Evolutionary conservation across 495 filamentous ascomycete genomes (phyloP), one percentile per base, ranked within the genome.

Genomic region (Durotheca rogersii): DNA sequence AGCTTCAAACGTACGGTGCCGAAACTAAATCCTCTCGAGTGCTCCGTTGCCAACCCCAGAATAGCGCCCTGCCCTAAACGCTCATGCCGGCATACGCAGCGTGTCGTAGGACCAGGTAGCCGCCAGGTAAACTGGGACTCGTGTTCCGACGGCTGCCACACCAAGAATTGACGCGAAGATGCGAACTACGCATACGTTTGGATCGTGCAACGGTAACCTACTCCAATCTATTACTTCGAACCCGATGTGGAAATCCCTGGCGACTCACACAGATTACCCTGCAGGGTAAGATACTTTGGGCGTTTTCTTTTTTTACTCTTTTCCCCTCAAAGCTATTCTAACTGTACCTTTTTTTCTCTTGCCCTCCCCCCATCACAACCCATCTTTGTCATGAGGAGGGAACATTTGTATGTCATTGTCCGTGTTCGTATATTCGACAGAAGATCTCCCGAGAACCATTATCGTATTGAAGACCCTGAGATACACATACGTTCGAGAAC

Each of bases 331-430:
- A 59, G n/a, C n/a, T n/a, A n/a, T n/a, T n/a, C n/a, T n/a, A n/a
- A n/a, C n/a, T 14, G 23, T 33, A 14, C 6, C 6, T 40, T 7
- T 35, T 5, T 12, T 41, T 39, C 23, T 19, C 20, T 4, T 27
- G 9, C 23, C 17, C 12, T 45, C 44, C 53, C 50, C 37, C 32
- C 39, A 45, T 50, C 52, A 44, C 52, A 59, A n/a, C n/a, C n/a
- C n/a, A n/a, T n/a, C n/a, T n/a, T n/a, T n/a, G n/a, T n/a, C n/a
- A 54, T 59, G 56, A 59, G 54, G 56, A 50, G 40, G 49, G 16
- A 51, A 47, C 41, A 51, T 59, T 59, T 54, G 41, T 50, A 54
- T 18, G 41, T 34, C 25, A 6, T 19, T 11, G 32, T 38, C 50
- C 50, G 18, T 43, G 10, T 50, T 37, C 36, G 50, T 47, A 50